Conservation (phyloP, 306 rosid genomes). For the Abrus pulchellus region DNA sequence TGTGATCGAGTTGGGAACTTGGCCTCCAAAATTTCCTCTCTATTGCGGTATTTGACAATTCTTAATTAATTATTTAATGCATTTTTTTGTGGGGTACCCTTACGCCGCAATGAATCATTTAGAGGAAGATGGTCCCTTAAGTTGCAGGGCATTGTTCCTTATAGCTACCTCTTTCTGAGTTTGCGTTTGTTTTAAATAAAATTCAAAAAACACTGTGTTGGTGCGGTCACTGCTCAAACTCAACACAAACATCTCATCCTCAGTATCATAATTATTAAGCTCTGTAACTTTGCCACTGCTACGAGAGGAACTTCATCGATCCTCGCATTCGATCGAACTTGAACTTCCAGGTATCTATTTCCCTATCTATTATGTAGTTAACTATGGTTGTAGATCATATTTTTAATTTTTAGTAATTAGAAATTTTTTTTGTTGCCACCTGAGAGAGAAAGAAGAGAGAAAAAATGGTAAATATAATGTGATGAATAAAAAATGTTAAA, state of each 20-base stretch:
- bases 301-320: slow-evolving; percentile 6
- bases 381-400: background rate
- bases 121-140: slow-evolving; percentile 32
- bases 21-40: slow-evolving; percentile 36
- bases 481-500: no score
- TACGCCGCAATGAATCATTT: slow-evolving; percentile 15
- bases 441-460: no score
- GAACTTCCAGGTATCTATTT: slow-evolving; percentile 49
- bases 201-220: background rate
- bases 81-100: slow-evolving; percentile 50
- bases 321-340: slow-evolving; percentile 22
- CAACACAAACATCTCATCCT: background rate
- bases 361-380: background rate
- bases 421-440: no score
- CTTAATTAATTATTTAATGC: background rate
- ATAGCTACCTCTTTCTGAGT: background rate
- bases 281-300: background rate
- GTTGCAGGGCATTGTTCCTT: slow-evolving; percentile 38
- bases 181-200: slow-evolving; percentile 4
- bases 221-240: slow-evolving; percentile 13
- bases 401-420: no score
- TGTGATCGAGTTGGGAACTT: slow-evolving; percentile 32
- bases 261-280: background rate
- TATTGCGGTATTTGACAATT: slow-evolving; percentile 41
- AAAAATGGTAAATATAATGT: no score